phyloP scores from a whole-genome alignment of 1,139 yeast genomes.

The Sugiyamaella grinbergsii region DNA sequence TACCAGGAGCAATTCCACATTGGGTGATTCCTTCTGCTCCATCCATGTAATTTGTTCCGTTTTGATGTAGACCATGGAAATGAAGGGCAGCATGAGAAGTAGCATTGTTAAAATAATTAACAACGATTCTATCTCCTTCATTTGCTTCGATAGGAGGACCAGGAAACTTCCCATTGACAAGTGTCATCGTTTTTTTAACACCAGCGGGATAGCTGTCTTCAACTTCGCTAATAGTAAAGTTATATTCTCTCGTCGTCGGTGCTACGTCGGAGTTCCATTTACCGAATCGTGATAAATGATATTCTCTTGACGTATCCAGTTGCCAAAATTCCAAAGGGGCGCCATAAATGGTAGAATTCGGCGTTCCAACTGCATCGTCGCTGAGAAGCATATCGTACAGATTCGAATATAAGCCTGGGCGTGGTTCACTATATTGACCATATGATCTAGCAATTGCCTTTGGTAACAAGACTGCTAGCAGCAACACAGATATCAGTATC shows the following conservation, averaged over 20 bases:
- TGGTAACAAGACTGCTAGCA: neutral
- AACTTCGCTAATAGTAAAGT: conserved; percentile 67
- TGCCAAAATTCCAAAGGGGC: conserved; percentile 36
- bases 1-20: conserved; percentile 75
- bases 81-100: conserved; percentile 69
- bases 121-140: conserved; percentile 64
- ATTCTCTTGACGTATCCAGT: conserved; percentile 37
- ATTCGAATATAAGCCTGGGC: conserved; percentile 13
- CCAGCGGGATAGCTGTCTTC: conserved; percentile 67
- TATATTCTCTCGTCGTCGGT: conserved; percentile 45
- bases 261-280: conserved; percentile 26
- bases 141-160: conserved; percentile 70
- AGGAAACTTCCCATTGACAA: conserved; percentile 77
- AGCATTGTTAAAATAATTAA: conserved; percentile 65
- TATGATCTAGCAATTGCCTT: neutral
- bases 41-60: conserved; percentile 66
- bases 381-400: conserved; percentile 18
- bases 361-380: conserved; percentile 11
- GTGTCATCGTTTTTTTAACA: conserved; percentile 55
- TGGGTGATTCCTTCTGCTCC: conserved; percentile 81
- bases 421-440: neutral
- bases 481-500: neutral
- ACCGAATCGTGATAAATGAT: conserved; percentile 32
- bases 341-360: conserved; percentile 29
- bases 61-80: conserved; percentile 81